These are phyloP conservation scores for Ceratocystis albifundus DNA, from an alignment of 2,329 filamentous ascomycete genomes.

Conservation along the genomic window DNA sequence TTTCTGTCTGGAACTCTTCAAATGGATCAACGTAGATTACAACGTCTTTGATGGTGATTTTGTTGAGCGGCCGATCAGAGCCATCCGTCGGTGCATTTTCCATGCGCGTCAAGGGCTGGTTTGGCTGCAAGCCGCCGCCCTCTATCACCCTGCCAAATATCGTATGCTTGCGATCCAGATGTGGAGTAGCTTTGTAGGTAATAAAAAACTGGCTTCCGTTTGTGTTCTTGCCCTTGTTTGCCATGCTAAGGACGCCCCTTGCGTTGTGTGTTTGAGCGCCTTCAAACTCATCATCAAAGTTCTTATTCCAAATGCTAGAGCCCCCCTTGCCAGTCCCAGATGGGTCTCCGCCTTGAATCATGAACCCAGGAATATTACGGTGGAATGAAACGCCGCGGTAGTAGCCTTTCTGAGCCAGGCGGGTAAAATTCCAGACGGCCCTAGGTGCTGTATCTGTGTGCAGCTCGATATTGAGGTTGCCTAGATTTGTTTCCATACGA, in stretches of 20 bases:
- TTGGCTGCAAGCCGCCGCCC: constrained; percentile 36
- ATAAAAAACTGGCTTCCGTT: constrained; percentile 95
- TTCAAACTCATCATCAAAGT: constrained; percentile 88
- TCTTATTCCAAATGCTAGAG: constrained; percentile 81
- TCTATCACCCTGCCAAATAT: constrained; percentile 82
- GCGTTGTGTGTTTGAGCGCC: constrained; percentile 74
- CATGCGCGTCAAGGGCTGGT: constrained; percentile 57
- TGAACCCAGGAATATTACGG: constrained; percentile 88
- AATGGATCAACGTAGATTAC: constrained; percentile 90
- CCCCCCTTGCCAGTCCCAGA: constrained; percentile 88
- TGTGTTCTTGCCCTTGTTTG: constrained; percentile 96
- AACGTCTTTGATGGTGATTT: constrained; percentile 71
- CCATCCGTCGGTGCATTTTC: constrained; percentile 66
- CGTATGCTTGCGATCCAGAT: constrained; percentile 93
- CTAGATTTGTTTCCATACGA: constrained; percentile 73
- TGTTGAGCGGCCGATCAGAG: constrained; percentile 61
- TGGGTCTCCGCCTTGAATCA: constrained; percentile 95
- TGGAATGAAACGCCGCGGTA: constrained; percentile 80
- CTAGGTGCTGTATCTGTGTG: constrained; percentile 83
- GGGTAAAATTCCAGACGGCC: constrained; percentile 94
- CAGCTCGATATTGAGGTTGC: constrained; percentile 77
- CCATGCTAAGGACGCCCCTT: constrained; percentile 79
- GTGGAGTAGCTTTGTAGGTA: constrained; percentile 69
- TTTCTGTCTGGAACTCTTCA: constrained; percentile 76
- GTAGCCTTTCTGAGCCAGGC: constrained; percentile 77